phyloP scores from a whole-genome alignment of 1,284 basidiomycete species.

The Agroathelia rolfsii region DNA sequence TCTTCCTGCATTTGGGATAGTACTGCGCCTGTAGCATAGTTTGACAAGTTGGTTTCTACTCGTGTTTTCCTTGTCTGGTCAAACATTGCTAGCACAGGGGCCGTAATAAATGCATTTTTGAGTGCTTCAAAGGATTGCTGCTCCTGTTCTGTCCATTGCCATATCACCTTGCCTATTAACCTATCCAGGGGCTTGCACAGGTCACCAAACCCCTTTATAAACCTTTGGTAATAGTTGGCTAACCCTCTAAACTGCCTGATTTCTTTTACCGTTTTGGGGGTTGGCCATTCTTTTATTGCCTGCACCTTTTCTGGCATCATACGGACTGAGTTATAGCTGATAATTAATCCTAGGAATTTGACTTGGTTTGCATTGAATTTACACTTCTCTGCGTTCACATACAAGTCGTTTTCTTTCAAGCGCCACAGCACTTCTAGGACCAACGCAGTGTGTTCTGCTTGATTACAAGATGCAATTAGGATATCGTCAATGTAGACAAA shows the following conservation, averaged over 20 bases:
- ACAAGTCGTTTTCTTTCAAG: slow-evolving; percentile 19
- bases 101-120: slow-evolving; percentile 15
- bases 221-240: slow-evolving; percentile 27
- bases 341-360: slow-evolving; percentile 31
- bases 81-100: slow-evolving; percentile 16
- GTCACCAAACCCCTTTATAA: slow-evolving; percentile 26
- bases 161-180: slow-evolving; percentile 10
- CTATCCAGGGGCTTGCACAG: slow-evolving; percentile 17
- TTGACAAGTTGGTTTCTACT: slow-evolving; percentile 20
- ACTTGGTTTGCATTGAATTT: slow-evolving; percentile 21
- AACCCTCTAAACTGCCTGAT: slow-evolving; percentile 25
- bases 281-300: slow-evolving; percentile 21
- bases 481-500: slow-evolving; percentile 17
- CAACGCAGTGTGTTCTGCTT: slow-evolving; percentile 14
- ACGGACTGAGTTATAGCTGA: slow-evolving; percentile 15
- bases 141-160: slow-evolving; percentile 4
- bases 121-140: slow-evolving; percentile 18
- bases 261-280: slow-evolving; percentile 16
- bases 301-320: slow-evolving; percentile 24
- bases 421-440: slow-evolving; percentile 20
- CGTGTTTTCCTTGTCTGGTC: slow-evolving; percentile 14
- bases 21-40: slow-evolving; percentile 18
- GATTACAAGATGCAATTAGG: slow-evolving; percentile 10
- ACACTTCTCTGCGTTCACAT: slow-evolving; percentile 27
- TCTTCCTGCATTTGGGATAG: too few species aligned